A percentile compares a stretch with the other conserved stretches of the same genome.
Evolutionary conservation across 176 grass and related monocot genomes (phyloP).

Genomic region (Melocanna baccifera): DNA sequence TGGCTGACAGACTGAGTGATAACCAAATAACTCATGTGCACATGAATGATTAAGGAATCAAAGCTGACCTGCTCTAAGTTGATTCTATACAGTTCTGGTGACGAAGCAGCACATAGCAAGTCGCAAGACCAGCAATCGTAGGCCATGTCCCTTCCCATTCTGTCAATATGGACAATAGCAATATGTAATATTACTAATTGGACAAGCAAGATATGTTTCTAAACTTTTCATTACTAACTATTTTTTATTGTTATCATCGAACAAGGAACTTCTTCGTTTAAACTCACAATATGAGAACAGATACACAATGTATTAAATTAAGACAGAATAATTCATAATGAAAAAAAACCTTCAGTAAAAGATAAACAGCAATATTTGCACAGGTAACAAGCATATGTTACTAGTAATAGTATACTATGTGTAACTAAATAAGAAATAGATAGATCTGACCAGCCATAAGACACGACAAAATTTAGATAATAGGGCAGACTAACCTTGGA

Average conservation of each 20-base stretch:
- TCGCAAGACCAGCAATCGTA: slow-evolving; percentile 97
- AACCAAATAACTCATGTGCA: slow-evolving; percentile 4
- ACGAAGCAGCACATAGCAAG: slow-evolving; percentile 90
- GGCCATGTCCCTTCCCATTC: slow-evolving; percentile 94
- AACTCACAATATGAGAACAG: slow-evolving; percentile 15
- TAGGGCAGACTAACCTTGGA: slow-evolving; percentile 60
- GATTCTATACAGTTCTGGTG: slow-evolving; percentile 88
- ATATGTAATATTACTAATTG: background rate
- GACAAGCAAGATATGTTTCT: background rate
- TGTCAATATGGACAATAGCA: slow-evolving; percentile 30
- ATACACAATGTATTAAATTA: background rate
- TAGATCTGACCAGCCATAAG: background rate
- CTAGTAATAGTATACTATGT: background rate
- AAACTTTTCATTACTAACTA: background rate
- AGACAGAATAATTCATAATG: background rate
- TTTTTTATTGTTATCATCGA: background rate
- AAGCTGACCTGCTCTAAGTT: slow-evolving; percentile 74
- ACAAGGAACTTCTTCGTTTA: background rate
- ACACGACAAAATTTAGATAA: background rate
- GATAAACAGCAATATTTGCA: background rate
- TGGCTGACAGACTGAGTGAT: background rate
- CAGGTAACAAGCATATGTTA: background rate
- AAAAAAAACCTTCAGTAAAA: background rate
- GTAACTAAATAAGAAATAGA: background rate
- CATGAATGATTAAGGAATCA: slow-evolving; percentile 14